Evolutionary conservation across 2,329 filamentous ascomycete species (phyloP).

Genomic region (Nannizziopsis arthrosporioides): DNA sequence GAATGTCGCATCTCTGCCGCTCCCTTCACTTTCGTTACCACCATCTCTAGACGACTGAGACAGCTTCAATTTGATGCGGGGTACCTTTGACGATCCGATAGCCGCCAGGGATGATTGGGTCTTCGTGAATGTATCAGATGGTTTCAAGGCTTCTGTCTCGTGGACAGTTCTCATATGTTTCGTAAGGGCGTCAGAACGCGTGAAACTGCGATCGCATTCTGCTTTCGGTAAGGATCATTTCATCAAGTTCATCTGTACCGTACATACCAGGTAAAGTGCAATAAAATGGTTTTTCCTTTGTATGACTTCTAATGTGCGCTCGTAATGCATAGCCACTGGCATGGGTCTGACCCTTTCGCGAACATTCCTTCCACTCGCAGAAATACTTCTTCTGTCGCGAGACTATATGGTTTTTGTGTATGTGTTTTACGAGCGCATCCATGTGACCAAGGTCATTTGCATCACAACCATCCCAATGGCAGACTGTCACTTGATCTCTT

Average conservation of each 20-base stretch:
- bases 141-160: constrained; percentile 86
- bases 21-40: constrained; percentile 9
- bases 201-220: constrained; percentile 98
- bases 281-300: constrained; percentile 95
- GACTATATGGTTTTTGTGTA: constrained; percentile 89
- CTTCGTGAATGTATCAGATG: constrained; percentile 40
- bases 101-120: constrained; percentile 21
- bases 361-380: constrained; percentile 93
- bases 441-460: constrained; percentile 64
- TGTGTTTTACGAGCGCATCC: constrained; percentile 69
- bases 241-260: neutral
- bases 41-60: constrained; percentile 27
- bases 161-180: constrained; percentile 99
- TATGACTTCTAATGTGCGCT: constrained; percentile 96
- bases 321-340: constrained; percentile 92
- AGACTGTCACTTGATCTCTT: constrained; percentile 65
- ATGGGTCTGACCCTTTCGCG: constrained; percentile 77
- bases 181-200: constrained; percentile 82
- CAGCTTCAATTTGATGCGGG: constrained; percentile 34
- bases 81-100: constrained; percentile 25
- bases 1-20: constrained; percentile 19
- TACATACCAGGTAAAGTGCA: constrained; percentile 76
- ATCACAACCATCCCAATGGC: constrained; percentile 64
- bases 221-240: neutral
- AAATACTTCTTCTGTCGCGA: constrained; percentile 90